Conservation (phyloP, 2,329 filamentous ascomycete genomes). For the Fusarium sp. region DNA sequence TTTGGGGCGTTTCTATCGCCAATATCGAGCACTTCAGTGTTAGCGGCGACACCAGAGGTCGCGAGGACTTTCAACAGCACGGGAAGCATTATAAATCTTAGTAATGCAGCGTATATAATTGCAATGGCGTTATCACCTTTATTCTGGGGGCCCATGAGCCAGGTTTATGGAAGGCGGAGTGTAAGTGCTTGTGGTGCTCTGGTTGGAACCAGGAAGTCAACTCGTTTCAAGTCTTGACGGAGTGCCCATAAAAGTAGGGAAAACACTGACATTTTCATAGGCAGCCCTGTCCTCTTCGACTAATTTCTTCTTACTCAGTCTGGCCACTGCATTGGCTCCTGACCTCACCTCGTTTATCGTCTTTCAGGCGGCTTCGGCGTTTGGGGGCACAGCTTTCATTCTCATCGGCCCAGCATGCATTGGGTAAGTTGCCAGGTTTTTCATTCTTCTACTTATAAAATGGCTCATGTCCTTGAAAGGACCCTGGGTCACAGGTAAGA, state of each 20-base stretch:
- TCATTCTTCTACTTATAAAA: background rate
- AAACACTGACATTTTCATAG: conserved; percentile 22
- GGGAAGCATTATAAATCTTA: conserved; percentile 74
- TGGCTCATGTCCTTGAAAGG: background rate
- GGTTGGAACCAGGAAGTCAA: background rate
- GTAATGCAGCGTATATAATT: conserved; percentile 77
- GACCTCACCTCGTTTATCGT: conserved; percentile 76
- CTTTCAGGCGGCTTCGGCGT: conserved; percentile 77
- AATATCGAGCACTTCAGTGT: conserved; percentile 75
- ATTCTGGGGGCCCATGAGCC: conserved; percentile 76
- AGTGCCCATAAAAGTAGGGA: background rate
- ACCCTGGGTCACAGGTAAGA: background rate
- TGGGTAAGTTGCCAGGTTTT: conserved; percentile 54
- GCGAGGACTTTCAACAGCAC: conserved; percentile 70
- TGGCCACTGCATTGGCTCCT: conserved; percentile 76
- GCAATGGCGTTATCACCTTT: conserved; percentile 76
- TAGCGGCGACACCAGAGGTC: conserved; percentile 79
- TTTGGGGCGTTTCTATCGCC: conserved; percentile 81
- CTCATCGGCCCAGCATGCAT: conserved; percentile 76
- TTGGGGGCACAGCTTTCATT: conserved; percentile 78
- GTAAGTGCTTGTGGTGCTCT: conserved; percentile 50
- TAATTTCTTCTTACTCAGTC: conserved; percentile 73
- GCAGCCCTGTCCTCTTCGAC: conserved; percentile 62
- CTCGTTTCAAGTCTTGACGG: background rate
- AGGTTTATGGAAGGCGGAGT: conserved; percentile 66